Evolutionary conservation across 805 yeast genomes (phyloP), one percentile per base, ranked within the genome.

Genomic region (Nakazawaea holstii): DNA sequence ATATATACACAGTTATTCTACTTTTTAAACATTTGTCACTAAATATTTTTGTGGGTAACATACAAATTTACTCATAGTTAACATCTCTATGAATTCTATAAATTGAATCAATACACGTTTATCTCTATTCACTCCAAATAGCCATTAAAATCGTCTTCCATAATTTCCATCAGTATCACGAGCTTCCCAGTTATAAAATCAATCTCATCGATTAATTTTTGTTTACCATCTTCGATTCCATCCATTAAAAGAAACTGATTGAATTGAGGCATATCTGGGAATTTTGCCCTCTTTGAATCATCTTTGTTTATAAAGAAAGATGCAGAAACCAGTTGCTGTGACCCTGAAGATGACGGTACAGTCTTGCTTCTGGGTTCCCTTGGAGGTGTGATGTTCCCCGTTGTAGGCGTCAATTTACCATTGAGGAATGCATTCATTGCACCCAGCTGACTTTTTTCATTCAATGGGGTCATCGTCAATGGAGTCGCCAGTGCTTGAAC

Each of bases 401-500:
- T 41, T 33, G 46, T 39, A 38, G 39, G 43, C n/a, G 40, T 41
- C n/a, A 38, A 39, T 35, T 35, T 44, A 41, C 47, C 53, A 43
- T 39, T 52, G 40, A 42, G 40, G 15, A 31, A 45, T 6, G 41
- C 48, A 43, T 35, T 51, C 52, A 49, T 46, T 10, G 49, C 55
- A 32, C 41, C 51, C 59, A 35, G 50, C 37, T 15, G 66, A 60
- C 43, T 32, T 47, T 70, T 81, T 54, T 87, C 95, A 2, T 87
- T 75, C 4, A 86, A 80, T 1, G 94, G 95, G 0, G 95, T 87
- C 94, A 87, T 86, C 0, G 87, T 78, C 55, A 81, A 67, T 1
- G 87, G 81, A 3, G 76, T 60, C 47, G 67, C 64, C 7, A 73
- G 68, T 3, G 76, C 70, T 30, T 72, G 74, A 13, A 75, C 64